These are phyloP conservation scores for Vanilla planifolia DNA, from an alignment of 106 monocot genomes.

Conservation along the genomic window DNA sequence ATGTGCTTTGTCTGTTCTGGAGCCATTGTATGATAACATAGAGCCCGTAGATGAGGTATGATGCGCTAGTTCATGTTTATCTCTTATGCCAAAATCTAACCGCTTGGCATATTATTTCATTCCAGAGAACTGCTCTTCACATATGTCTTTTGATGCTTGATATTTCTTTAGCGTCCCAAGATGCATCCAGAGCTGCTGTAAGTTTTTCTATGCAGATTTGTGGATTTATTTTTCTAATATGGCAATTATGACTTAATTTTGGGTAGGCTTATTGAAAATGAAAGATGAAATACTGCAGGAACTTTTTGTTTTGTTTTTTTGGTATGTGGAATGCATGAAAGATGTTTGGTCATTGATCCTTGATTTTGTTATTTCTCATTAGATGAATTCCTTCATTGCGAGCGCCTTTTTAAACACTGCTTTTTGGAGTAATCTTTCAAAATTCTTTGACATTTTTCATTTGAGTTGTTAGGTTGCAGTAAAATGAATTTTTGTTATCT, in stretches of 20 bases:
- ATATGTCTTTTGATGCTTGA: conserved; percentile 87
- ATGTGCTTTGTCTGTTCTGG: conserved; percentile 48
- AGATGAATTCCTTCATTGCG: too few relatives aligned
- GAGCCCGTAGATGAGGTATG: conserved; percentile 89
- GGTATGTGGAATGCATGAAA: not conserved
- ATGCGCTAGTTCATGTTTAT: not conserved
- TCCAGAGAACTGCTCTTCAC: conserved; percentile 74
- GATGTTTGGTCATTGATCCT: not conserved
- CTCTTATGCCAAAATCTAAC: not conserved
- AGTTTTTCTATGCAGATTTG: conserved; percentile 18
- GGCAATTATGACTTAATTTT: not conserved
- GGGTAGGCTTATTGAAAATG: not conserved
- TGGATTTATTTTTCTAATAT: too few relatives aligned
- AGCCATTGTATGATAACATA: conserved; percentile 63
- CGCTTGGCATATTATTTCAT: conserved; percentile 7
- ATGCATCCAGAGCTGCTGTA: conserved; percentile 80
- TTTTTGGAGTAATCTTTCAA: too few relatives aligned
- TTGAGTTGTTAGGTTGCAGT: too few relatives aligned
- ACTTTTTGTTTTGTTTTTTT: not conserved
- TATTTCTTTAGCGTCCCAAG: conserved; percentile 57
- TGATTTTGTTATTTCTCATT: not conserved
- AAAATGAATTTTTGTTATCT: too few relatives aligned
- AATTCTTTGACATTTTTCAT: too few relatives aligned
- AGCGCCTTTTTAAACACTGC: too few relatives aligned
- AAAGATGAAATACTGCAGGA: not conserved